Evolutionary conservation across 257 asterid species (phyloP), one percentile per base, ranked within the genome.

Genomic region (Avicennia marina): DNA sequence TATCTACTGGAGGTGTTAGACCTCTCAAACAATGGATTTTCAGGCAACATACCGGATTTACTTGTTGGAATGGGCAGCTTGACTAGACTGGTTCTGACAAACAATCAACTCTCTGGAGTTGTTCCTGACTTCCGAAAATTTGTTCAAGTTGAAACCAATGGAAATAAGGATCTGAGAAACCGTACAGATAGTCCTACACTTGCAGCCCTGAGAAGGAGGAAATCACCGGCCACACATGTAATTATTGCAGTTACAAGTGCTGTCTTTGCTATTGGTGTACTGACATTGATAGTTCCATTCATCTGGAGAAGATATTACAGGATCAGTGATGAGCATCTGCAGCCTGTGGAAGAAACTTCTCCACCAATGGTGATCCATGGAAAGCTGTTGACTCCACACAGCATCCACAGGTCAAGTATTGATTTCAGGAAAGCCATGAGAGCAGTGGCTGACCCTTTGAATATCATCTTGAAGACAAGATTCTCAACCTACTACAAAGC

Each of bases 401-500:
- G 74, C 75, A 79, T 83, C 73, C 97, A 89, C 75, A 78, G 66
- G 25, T 79, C 95, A 13, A 78, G 76, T 36, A 86, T 89, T 21
- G 97, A 86, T 70, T 79, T 86, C 67, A 31, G 11, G 33, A 74
- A 67, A 63, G 83, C 91, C 62, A 77, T 85, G 91, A 77, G 70
- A 59, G 78, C 69, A 19, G 85, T 78, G 48, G 47, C 83, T 4
- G 66, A 78, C 36, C 71, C 75, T 42, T 53, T 70, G 12, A 89
- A 83, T 11, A 58, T 78, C 69, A 66, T 70, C 53, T 53, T 71
- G 62, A 83, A 66, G 79, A 79, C 95, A 19, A 83, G 88, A 67
- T 81, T 89, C 77, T 83, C 94, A 2, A 83, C 95, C 29, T 89
- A 89, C 78, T 78, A 89, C 81, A 79, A 83, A 68, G 84, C 82